Percentiles rank a stretch among this genome's conserved stretches.
Evolutionary conservation across 495 filamentous ascomycete genomes (phyloP).

Genomic region (Aeminium ludgeri): DNA sequence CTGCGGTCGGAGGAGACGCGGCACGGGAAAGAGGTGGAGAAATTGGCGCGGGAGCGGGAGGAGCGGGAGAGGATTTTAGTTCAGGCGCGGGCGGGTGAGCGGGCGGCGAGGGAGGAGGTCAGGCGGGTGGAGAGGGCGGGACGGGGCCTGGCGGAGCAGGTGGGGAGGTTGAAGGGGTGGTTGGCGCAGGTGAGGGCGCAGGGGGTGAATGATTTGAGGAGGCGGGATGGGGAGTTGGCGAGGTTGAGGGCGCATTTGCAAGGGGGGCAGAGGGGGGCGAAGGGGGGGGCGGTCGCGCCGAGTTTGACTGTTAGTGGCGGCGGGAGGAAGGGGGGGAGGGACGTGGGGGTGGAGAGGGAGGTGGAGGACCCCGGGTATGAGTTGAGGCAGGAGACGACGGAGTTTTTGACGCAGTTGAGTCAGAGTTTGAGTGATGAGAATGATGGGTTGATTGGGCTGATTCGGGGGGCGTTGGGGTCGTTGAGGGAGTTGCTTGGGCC

Average conservation of each 20-base stretch:
- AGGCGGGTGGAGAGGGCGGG: slow-evolving; percentile 53
- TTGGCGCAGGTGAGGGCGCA: slow-evolving; percentile 68
- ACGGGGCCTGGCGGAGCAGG: slow-evolving; percentile 60
- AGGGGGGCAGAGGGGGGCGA: slow-evolving; percentile 30
- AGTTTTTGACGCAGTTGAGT: slow-evolving; percentile 76
- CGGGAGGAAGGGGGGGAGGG: slow-evolving; percentile 1
- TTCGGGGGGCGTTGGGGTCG: slow-evolving; percentile 51
- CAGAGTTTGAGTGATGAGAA: slow-evolving; percentile 89
- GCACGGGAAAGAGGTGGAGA: slow-evolving; percentile 24
- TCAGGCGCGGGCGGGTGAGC: slow-evolving; percentile 54
- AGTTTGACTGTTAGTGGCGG: slow-evolving; percentile 37
- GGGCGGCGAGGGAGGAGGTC: slow-evolving; percentile 48
- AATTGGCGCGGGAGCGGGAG: slow-evolving; percentile 48
- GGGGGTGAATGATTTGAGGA: slow-evolving; percentile 82
- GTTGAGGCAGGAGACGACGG: slow-evolving; percentile 71
- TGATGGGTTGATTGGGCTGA: slow-evolving; percentile 57
- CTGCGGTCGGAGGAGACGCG: slow-evolving; percentile 44
- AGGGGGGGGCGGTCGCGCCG: slow-evolving; percentile 31
- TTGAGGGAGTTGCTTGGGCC: slow-evolving; percentile 68
- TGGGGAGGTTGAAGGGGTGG: slow-evolving; percentile 54
- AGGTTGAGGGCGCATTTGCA: slow-evolving; percentile 67
- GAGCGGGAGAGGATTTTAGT: slow-evolving; percentile 63
- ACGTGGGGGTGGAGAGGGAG: slow-evolving; percentile 30
- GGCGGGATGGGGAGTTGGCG: slow-evolving; percentile 76
- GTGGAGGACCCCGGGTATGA: slow-evolving; percentile 48